Percentiles rank a stretch among this genome's conserved stretches.
Evolutionary conservation across 164 flowering plant genomes (phyloP).

Genomic region (Macadamia tetraphylla): DNA sequence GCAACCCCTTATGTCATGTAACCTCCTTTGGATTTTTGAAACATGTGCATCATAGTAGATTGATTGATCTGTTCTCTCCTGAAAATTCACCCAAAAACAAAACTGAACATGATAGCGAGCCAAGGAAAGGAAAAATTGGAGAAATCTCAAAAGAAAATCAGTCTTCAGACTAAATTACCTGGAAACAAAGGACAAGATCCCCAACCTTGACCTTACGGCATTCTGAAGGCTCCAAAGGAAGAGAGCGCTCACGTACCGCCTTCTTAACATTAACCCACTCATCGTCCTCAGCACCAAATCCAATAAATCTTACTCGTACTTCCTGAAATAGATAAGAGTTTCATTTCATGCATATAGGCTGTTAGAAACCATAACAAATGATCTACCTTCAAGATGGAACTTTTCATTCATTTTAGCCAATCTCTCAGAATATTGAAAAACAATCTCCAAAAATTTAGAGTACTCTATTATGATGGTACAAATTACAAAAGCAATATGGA

Average conservation of each 20-base stretch:
- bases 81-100: slow-evolving; percentile 11
- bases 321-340: slow-evolving; percentile 39
- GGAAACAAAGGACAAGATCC: slow-evolving; percentile 74
- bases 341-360: neutral
- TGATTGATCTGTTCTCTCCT: slow-evolving; percentile 70
- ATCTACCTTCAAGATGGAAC: too few relatives aligned
- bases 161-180: slow-evolving; percentile 31
- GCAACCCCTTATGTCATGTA: slow-evolving; percentile 68
- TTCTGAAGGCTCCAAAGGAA: slow-evolving; percentile 73
- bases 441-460: neutral
- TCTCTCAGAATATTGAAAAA: neutral
- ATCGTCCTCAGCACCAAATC: slow-evolving; percentile 70
- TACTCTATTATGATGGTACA: too few relatives aligned
- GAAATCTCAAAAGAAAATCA: neutral
- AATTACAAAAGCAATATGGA: too few relatives aligned
- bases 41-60: slow-evolving; percentile 73
- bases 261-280: slow-evolving; percentile 78
- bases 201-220: slow-evolving; percentile 61
- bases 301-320: slow-evolving; percentile 79
- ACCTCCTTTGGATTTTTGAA: slow-evolving; percentile 45
- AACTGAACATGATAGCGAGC: neutral
- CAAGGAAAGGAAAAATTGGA: neutral
- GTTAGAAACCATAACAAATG: too few relatives aligned
- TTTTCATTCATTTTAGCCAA: neutral
- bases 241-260: slow-evolving; percentile 68